Evolutionary conservation across 441 rosid genomes (phyloP), one percentile per base, ranked within the genome.

Genomic region (Aquilaria agallochum): DNA sequence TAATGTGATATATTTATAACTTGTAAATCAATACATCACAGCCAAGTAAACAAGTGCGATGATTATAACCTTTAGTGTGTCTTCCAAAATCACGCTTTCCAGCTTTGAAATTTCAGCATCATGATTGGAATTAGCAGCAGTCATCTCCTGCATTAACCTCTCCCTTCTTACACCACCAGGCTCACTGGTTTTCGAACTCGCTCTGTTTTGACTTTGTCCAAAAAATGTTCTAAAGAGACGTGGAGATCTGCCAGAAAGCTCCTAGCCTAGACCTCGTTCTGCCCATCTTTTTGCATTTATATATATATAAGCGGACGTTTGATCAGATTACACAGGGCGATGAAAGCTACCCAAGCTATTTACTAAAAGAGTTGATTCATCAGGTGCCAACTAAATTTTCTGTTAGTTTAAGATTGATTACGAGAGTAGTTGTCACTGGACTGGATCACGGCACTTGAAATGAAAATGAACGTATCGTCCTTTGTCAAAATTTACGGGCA

Each of bases 101-200:
- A 81, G 80, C 96, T 89, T 82, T 65, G 80, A 79, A 71, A 87
- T 57, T 57, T 89, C 97, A 20, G 1, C 27, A 33, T 91, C 96
- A 58, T 79, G 76, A 63, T 78, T 84, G 53, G 86, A 78, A 71
- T 83, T 68, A 11, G 88, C 53, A 42, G 75, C 77, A 62, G 63
- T 73, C 71, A 76, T 77, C 1, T 42, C 55, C 13, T 65, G 7
- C 27, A 20, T 20, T 20, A 20, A 20, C 27, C 27, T 20, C 27
- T 20, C 1, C 27, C 27, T 20, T 20, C 27, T 20, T 0, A 20
- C 27, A 20, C 27, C 27, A 20, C 27, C 27, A 20, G 27, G 27
- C 27, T 20, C 27, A 20, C 27, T 20, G 27, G 27, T 20, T 20
- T 20, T 20, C 27, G 27, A 20, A 20, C 27, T 20, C 27, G 27